Evolutionary conservation across 2,329 filamentous ascomycete species (phyloP), one percentile per base, ranked within the genome.

Genomic region (Microdochium bolleyi): DNA sequence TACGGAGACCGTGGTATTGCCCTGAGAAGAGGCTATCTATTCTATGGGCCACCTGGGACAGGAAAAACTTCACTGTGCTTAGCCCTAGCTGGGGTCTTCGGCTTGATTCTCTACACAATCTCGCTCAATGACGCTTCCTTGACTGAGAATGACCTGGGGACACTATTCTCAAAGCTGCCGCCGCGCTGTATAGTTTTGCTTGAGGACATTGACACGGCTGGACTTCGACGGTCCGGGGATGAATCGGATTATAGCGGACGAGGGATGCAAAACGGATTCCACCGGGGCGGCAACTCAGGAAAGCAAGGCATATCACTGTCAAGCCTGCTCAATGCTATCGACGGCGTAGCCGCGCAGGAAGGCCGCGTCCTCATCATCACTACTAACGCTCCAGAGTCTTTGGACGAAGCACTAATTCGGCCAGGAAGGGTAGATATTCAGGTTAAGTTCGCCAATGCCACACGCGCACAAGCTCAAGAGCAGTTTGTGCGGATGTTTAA

Each of bases 1-100:
- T 67, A 66, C 38, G 60, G 61, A 3, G 60, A 64, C 13, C 50
- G 53, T 16, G 57, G 56, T 9, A 59, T 60, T 24, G 57, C 55
- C 14, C 58, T 57, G 24, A 53, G 57, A 14, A 60, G 63, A 16
- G 67, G 67, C 1, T 69, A 68, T 54, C 57, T 70, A 9, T 64
- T 70, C 44, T 51, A 67, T 41, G 67, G 67, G 1, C 66, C 66
- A 2, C 67, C 67, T 10, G 66, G 67, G 9, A 69, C 66, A 1
- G 66, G 66, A n/a, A 69, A 69, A 52, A 62, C 62, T 16, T 62
- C 58, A 3, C 65, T 67, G 51, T 62, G 57, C 34, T 60, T 62
- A 16, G 64, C 65, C 2, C 52, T 70, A 3, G 66, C 64, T n/a
- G 62, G 66, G 1, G 58, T 64, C 37, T 59, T 68, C n/a, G 53